Evolutionary conservation across 495 filamentous ascomycete genomes (phyloP).

Genomic region (Aspergillus cavernicola): DNA sequence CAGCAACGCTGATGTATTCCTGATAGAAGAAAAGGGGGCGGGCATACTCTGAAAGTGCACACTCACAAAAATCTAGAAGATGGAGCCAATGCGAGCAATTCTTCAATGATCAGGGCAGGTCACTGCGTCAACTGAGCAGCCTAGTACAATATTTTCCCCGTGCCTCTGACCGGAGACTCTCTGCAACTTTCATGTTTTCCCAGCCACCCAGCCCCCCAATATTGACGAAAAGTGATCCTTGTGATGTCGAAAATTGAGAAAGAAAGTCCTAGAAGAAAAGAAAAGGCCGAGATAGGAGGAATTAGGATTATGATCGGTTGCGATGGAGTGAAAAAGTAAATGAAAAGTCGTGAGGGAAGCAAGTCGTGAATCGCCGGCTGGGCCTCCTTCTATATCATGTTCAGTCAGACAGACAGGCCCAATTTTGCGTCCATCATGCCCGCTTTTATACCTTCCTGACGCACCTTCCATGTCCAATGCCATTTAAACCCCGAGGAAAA

Average conservation of each 20-base stretch:
- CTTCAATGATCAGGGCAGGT: neutral
- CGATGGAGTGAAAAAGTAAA: constrained; percentile 8
- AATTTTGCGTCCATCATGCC: neutral
- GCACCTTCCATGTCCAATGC: neutral
- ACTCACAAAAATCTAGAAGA: neutral
- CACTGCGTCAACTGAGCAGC: neutral
- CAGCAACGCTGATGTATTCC: neutral
- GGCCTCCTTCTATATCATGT: constrained; percentile 1
- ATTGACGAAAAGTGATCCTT: constrained; percentile 4
- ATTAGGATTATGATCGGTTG: neutral
- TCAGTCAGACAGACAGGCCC: neutral
- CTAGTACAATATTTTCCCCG: constrained; percentile 5
- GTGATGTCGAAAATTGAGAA: neutral
- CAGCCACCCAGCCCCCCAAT: constrained; percentile 39
- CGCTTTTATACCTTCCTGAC: constrained; percentile 15
- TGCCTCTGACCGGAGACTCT: constrained; percentile 15
- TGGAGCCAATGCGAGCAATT: neutral
- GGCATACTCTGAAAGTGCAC: neutral
- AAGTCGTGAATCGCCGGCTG: constrained; percentile 1
- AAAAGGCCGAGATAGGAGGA: neutral
- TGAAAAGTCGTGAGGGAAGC: neutral
- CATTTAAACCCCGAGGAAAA: constrained; percentile 6
- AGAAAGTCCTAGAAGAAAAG: neutral
- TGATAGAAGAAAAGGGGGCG: neutral
- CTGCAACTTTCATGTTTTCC: constrained; percentile 22